phyloP scores from a whole-genome alignment of 1,139 yeast genomes.

The Debaryomycetaceae sp. region DNA sequence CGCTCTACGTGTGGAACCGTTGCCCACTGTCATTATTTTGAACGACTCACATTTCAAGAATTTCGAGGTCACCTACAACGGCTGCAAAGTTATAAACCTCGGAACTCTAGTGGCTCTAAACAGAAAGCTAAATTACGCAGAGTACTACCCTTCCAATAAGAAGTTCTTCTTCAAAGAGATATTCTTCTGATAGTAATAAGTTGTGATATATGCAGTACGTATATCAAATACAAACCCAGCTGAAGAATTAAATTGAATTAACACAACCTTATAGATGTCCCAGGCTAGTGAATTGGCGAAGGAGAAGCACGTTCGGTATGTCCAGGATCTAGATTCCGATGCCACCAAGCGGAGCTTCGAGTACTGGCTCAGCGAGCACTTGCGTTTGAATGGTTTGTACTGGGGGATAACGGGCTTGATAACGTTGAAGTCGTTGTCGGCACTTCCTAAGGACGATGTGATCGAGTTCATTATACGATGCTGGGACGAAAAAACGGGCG shows the following conservation, averaged over 20 bases:
- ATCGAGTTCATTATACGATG: constrained; percentile 67
- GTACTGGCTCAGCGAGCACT: constrained; percentile 88
- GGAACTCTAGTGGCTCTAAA: constrained; percentile 50
- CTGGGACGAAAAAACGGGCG: constrained; percentile 60
- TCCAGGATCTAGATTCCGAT: constrained; percentile 35
- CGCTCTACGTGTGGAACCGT: constrained; percentile 66
- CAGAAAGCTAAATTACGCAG: constrained; percentile 60
- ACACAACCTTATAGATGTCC: not conserved
- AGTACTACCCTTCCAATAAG: constrained; percentile 61
- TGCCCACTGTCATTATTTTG: constrained; percentile 67
- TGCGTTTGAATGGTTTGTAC: constrained; percentile 85
- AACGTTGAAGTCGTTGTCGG: constrained; percentile 49
- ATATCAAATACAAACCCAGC: not conserved
- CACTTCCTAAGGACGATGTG: constrained; percentile 59
- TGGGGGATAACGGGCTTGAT: constrained; percentile 89
- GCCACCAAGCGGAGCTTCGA: constrained; percentile 45
- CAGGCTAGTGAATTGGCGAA: constrained; percentile 8
- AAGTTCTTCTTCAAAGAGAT: constrained; percentile 47
- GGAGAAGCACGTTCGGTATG: constrained; percentile 34
- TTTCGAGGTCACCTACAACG: constrained; percentile 76
- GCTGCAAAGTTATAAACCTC: constrained; percentile 76
- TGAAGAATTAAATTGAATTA: not conserved
- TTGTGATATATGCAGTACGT: not conserved
- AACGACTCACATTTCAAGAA: constrained; percentile 68
- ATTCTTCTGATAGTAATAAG: not conserved